phyloP scores from a whole-genome alignment of 2,329 filamentous ascomycete genomes.

The Phoma sp. region DNA sequence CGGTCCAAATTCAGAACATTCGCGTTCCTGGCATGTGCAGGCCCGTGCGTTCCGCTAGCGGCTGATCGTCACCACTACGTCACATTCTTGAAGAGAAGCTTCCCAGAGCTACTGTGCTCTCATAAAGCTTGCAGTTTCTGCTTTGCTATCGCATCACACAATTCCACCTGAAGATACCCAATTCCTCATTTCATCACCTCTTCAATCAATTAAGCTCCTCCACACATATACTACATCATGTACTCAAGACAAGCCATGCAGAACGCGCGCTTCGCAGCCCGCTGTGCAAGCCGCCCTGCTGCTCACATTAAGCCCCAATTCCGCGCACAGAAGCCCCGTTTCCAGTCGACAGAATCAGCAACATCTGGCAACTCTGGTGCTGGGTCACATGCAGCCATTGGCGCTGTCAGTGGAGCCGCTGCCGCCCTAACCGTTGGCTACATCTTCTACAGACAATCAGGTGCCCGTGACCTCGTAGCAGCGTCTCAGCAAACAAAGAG shows the following conservation, averaged over 20 bases:
- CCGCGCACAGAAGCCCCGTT: constrained; percentile 40
- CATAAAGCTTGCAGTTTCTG: constrained; percentile 8
- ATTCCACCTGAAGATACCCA: constrained; percentile 5
- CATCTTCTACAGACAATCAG: constrained; percentile 62
- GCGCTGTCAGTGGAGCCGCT: constrained; percentile 59
- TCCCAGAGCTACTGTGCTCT: no score
- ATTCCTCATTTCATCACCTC: neutral
- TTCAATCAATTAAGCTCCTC: constrained; percentile 12
- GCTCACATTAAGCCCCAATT: constrained; percentile 35
- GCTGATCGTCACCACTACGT: constrained; percentile 13
- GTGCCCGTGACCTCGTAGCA: constrained; percentile 57
- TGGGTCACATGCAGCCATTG: constrained; percentile 53
- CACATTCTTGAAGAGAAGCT: no score
- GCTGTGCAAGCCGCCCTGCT: constrained; percentile 38
- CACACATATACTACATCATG: constrained; percentile 28
- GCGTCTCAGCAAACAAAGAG: constrained; percentile 64
- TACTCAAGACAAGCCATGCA: constrained; percentile 44
- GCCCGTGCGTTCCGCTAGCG: no score
- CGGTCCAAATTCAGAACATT: neutral
- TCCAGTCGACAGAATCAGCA: constrained; percentile 42
- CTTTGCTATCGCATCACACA: constrained; percentile 3
- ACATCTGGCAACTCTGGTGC: constrained; percentile 30
- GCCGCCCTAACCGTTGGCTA: constrained; percentile 59
- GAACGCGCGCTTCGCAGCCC: constrained; percentile 40
- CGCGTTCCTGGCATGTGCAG: constrained; percentile 3